Conservation (phyloP, 305 asterid species). For the Coffea humblotiana region DNA sequence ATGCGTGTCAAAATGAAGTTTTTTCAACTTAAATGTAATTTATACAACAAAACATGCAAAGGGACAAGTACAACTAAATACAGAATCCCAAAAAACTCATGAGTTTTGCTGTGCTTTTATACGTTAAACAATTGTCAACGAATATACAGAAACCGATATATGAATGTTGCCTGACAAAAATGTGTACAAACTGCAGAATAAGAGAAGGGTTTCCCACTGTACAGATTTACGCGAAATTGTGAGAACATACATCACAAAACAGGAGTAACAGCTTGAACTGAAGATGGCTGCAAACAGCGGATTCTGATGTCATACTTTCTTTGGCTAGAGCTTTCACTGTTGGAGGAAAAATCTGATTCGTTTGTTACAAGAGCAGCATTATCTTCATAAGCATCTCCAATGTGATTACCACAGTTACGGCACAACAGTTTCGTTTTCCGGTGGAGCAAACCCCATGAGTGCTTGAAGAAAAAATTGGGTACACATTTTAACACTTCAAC, state of each 20-base stretch:
- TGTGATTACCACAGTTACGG: conserved; percentile 72
- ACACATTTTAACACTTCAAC: conserved; percentile 55
- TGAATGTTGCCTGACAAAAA: background rate
- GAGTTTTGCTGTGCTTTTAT: background rate
- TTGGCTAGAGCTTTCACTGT: conserved; percentile 39
- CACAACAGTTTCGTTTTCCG: conserved; percentile 62
- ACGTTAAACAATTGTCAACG: background rate
- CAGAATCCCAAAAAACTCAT: background rate
- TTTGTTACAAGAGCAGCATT: conserved; percentile 44
- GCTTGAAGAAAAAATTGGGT: conserved; percentile 61
- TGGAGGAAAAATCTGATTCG: conserved; percentile 47
- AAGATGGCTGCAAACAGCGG: conserved; percentile 74
- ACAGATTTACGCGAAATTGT: conserved; percentile 9
- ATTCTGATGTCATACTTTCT: conserved; percentile 50
- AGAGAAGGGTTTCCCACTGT: background rate
- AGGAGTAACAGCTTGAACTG: conserved; percentile 13
- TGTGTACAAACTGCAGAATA: background rate
- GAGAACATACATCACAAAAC: conserved; percentile 7
- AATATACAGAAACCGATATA: background rate
- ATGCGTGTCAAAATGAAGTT: too few species aligned
- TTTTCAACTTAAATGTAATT: too few species aligned
- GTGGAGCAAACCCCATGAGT: conserved; percentile 60
- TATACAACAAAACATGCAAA: too few species aligned
- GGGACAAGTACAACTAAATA: too few species aligned
- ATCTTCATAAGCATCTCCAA: conserved; percentile 55